Evolutionary conservation across 495 filamentous ascomycete species (phyloP).

Genomic region (Lophiotrema nucula): DNA sequence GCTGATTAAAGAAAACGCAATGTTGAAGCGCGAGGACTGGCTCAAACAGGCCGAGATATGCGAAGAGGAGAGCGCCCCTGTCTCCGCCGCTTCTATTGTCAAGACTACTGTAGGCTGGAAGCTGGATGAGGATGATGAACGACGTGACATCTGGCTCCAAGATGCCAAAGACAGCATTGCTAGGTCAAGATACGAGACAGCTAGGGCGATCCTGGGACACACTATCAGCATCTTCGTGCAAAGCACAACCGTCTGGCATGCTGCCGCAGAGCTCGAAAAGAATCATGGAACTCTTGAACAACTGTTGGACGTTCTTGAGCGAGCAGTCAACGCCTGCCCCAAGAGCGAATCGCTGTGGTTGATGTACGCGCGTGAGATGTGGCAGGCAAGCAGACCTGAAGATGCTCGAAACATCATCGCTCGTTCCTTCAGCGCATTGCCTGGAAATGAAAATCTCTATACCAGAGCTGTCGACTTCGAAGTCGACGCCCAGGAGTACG

Average conservation of each 20-base stretch:
- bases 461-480: slow-evolving; percentile 93
- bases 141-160: slow-evolving; percentile 92
- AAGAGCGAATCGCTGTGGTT: slow-evolving; percentile 91
- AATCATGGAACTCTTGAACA: slow-evolving; percentile 84
- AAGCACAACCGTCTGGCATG: slow-evolving; percentile 79
- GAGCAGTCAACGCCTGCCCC: slow-evolving; percentile 86
- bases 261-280: slow-evolving; percentile 86
- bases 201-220: slow-evolving; percentile 89
- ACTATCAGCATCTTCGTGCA: slow-evolving; percentile 83
- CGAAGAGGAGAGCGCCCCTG: slow-evolving; percentile 83
- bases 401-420: slow-evolving; percentile 80
- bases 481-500: slow-evolving; percentile 75
- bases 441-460: slow-evolving; percentile 96
- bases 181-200: slow-evolving; percentile 80
- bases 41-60: slow-evolving; percentile 91
- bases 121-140: slow-evolving; percentile 93
- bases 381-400: slow-evolving; percentile 79
- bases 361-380: slow-evolving; percentile 91
- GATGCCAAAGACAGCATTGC: slow-evolving; percentile 78
- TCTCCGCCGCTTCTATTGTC: slow-evolving; percentile 86
- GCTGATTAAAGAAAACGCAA: slow-evolving; percentile 86
- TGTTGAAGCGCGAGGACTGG: slow-evolving; percentile 97
- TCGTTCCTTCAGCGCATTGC: slow-evolving; percentile 86
- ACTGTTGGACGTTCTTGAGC: slow-evolving; percentile 80
- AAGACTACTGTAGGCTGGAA: slow-evolving; percentile 90